Evolutionary conservation across 2,329 filamentous ascomycete species (phyloP).

Genomic region (Daldinia eschscholtzii): DNA sequence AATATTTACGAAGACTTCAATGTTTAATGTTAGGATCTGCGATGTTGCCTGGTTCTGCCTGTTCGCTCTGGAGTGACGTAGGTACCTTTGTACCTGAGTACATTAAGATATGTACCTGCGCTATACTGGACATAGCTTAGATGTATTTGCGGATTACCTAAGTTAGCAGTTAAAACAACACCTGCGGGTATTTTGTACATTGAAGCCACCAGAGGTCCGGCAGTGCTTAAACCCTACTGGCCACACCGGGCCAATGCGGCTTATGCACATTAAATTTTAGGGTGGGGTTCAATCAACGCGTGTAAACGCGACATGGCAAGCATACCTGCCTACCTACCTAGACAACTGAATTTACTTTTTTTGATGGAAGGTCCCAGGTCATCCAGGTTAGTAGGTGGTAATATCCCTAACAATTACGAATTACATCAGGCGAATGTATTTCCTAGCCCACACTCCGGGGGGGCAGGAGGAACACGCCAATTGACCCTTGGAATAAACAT

Average conservation of each 20-base stretch:
- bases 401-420: conserved; percentile 4
- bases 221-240: background rate
- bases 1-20: background rate
- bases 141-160: background rate
- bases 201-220: background rate
- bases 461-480: conserved; percentile 18
- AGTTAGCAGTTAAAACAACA: background rate
- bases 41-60: conserved; percentile 12
- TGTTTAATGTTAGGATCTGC: background rate
- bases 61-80: conserved; percentile 5
- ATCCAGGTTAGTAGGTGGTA: background rate
- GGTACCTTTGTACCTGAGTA: background rate
- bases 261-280: conserved; percentile 18
- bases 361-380: no score
- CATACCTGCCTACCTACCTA: no score
- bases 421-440: background rate
- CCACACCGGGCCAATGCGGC: conserved; percentile 1
- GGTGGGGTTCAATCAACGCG: conserved; percentile 21
- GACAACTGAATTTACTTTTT: background rate
- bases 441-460: background rate
- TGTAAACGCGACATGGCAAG: background rate
- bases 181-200: background rate
- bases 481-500: background rate
- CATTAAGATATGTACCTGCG: no score
- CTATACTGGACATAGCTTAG: background rate